Conservation (phyloP, 441 rosid genomes). For the Bocquillonia castaneifolia region DNA sequence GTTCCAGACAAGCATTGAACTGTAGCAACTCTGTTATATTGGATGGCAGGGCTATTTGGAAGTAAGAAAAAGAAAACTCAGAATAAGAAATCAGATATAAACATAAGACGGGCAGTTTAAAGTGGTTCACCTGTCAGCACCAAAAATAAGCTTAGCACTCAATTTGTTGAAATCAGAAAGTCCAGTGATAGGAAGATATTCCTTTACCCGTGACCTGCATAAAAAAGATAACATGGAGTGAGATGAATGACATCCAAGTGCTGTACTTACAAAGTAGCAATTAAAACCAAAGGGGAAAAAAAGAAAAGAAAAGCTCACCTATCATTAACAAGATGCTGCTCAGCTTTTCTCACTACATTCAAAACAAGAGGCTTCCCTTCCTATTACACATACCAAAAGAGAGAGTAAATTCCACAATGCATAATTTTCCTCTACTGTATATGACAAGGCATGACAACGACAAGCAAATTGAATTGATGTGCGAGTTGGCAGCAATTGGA, state of each 20-base stretch:
- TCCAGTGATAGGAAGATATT: slow-evolving; percentile 93
- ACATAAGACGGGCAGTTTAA: neutral
- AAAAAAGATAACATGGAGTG: slow-evolving; percentile 9
- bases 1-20: slow-evolving; percentile 98
- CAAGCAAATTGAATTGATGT: no score
- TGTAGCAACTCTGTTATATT: slow-evolving; percentile 73
- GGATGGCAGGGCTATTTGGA: slow-evolving; percentile 64
- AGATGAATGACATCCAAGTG: neutral
- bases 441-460: no score
- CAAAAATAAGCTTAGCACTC: slow-evolving; percentile 91
- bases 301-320: slow-evolving; percentile 30
- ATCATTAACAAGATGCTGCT: slow-evolving; percentile 80
- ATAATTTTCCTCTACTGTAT: no score
- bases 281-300: neutral
- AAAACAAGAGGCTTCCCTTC: slow-evolving; percentile 97
- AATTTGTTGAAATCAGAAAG: slow-evolving; percentile 85
- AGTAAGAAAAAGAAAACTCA: slow-evolving; percentile 2
- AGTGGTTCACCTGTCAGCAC: slow-evolving; percentile 59
- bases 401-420: neutral
- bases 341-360: slow-evolving; percentile 86
- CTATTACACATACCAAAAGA: slow-evolving; percentile 31
- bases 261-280: neutral
- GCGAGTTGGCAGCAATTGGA: no score
- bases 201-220: slow-evolving; percentile 73
- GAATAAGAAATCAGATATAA: neutral